Percentiles rank a stretch among this genome's conserved stretches.
These are phyloP conservation scores for Leccinum angustisporum DNA, from an alignment of 1,284 basidiomycete species.

Conservation along the genomic window DNA sequence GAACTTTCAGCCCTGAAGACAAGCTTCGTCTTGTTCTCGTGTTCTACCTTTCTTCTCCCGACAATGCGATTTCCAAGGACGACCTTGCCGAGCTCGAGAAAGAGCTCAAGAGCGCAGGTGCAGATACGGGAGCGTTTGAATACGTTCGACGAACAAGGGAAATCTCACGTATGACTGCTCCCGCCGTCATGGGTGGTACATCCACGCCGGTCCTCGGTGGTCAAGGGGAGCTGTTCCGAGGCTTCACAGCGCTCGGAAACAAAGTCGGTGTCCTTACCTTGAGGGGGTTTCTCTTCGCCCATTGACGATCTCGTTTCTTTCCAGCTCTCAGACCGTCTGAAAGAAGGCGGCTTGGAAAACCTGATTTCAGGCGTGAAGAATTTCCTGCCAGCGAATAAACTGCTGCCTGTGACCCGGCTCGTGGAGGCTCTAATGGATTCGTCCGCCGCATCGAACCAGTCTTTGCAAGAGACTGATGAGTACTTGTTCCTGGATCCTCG, in stretches of 20 bases:
- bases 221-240: slow-evolving; percentile 82
- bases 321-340: slow-evolving; percentile 88
- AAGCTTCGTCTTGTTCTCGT: slow-evolving; percentile 93
- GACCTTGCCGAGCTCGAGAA: slow-evolving; percentile 88
- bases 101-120: slow-evolving; percentile 79
- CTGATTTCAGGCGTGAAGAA: slow-evolving; percentile 98
- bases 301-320: slow-evolving; percentile 1
- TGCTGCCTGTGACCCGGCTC: slow-evolving; percentile 89
- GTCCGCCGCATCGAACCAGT: slow-evolving; percentile 86
- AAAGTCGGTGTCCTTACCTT: slow-evolving; percentile 52
- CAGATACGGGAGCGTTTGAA: slow-evolving; percentile 83
- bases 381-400: slow-evolving; percentile 94
- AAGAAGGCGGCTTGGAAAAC: slow-evolving; percentile 94
- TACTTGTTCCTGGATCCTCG: slow-evolving; percentile 94
- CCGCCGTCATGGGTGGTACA: slow-evolving; percentile 58
- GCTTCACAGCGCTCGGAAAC: slow-evolving; percentile 91
- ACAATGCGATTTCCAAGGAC: slow-evolving; percentile 79
- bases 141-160: slow-evolving; percentile 93
- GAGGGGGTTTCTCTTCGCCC: slow-evolving; percentile 4
- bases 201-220: slow-evolving; percentile 77
- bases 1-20: slow-evolving; percentile 73
- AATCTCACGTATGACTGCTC: slow-evolving; percentile 87
- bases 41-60: slow-evolving; percentile 87
- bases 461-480: slow-evolving; percentile 94
- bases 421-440: slow-evolving; percentile 98